phyloP scores from a whole-genome alignment of 2,329 filamentous ascomycete genomes.

The Diaporthe longicolla region DNA sequence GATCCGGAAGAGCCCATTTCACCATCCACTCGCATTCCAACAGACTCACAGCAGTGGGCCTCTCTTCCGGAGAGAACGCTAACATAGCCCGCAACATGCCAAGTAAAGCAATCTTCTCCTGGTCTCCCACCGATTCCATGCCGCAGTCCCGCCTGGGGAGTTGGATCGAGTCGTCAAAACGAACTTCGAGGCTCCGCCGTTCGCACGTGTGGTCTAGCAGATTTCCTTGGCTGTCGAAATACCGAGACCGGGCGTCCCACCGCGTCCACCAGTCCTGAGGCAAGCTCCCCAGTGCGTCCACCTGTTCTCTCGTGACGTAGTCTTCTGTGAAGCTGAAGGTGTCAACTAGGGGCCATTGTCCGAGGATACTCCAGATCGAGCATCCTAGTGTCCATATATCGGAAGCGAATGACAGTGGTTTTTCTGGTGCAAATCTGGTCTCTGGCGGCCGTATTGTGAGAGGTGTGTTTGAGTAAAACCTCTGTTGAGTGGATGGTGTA shows the following conservation, averaged over 20 bases:
- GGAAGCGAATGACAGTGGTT: slow-evolving; percentile 3
- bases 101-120: no score
- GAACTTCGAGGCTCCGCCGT: no score
- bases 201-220: no score
- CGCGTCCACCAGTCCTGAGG: neutral
- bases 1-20: no score
- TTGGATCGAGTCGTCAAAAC: no score
- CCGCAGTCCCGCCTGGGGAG: no score
- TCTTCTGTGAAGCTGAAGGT: slow-evolving; percentile 12
- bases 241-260: neutral
- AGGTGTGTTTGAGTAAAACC: slow-evolving; percentile 1
- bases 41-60: no score
- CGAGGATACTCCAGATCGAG: slow-evolving; percentile 22
- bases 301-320: slow-evolving; percentile 30
- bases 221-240: no score
- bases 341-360: slow-evolving; percentile 7
- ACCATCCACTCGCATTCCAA: no score
- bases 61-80: no score
- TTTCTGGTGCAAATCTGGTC: slow-evolving; percentile 13
- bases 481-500: slow-evolving; percentile 11
- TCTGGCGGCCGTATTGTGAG: slow-evolving; percentile 13
- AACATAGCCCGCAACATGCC: no score
- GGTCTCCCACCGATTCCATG: no score
- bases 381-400: slow-evolving; percentile 33
- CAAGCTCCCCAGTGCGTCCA: neutral